Base-by-base conservation (phyloP, 495 filamentous ascomycete species). In the Aspergillus panamensis region DNA sequence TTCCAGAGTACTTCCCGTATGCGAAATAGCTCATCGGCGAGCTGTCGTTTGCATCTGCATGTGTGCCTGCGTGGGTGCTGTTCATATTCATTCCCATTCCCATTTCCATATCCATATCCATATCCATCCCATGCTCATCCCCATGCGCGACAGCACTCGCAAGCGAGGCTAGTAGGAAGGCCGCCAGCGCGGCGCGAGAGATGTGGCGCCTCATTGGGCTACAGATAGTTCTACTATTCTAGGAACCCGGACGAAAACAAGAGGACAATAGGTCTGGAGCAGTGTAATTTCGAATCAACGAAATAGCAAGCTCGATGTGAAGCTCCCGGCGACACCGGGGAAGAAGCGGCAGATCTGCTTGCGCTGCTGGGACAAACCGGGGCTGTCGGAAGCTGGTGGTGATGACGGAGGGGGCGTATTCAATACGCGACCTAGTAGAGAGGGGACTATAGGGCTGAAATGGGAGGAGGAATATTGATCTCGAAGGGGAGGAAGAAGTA, bases 21-120 rank as follows among this genome's bases (percentile, higher is more conserved):
- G 82, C 78, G 66, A 94, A 96, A 74, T 97, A 98, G 61, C 85
- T 95, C 57, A 77, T 72, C 1, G 71, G 70, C 13, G 66, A 68
- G 25, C 72, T 62, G 13, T 65, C 59, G 19, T 32, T 57, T 20
- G 57, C 43, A 13, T 63, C 58, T 17, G 65, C 10, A 16, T 58
- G 58, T 21, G 69, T 81, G 83, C 14, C 76, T 13, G 29, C 33
- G 14, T 43, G 33, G 25, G 60, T 50, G 57, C 69, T 66, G 57
- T 68, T 71, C 65, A 76, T 74, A 40, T 69, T 65, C 71, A 75
- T 78, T 32, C 62, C 67, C 64, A 75, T 68, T 44, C 73, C 62
- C 68, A 71, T 77, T 25, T 53, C 51, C 51, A 54, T 54, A 14
- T 64, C 64, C 68, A 70, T 75, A 29, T 68, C 60, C 62, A 66